Evolutionary conservation across 495 filamentous ascomycete genomes (phyloP).

Genomic region (Immersiella caudata): DNA sequence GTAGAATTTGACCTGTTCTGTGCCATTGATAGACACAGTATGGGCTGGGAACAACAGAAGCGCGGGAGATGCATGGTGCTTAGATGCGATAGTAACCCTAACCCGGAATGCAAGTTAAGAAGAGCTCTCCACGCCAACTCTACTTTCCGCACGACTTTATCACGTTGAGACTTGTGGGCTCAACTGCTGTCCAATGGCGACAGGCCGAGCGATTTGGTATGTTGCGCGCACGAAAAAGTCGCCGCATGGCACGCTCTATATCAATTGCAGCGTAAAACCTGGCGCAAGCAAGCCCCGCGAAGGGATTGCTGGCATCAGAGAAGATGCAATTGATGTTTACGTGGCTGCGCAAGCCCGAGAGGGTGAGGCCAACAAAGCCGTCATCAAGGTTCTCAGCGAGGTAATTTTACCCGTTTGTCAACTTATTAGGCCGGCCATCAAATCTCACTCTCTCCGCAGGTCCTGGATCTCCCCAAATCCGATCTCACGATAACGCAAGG

Average conservation of each 20-base stretch:
- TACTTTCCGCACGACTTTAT: too few relatives aligned
- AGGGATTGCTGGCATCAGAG: conserved; percentile 56
- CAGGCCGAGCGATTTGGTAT: conserved; percentile 32
- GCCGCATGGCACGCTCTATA: conserved; percentile 43
- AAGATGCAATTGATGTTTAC: conserved; percentile 60
- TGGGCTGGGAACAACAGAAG: too few relatives aligned
- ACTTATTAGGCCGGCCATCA: neutral
- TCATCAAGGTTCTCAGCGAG: conserved; percentile 64
- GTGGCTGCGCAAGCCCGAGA: conserved; percentile 65
- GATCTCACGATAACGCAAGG: conserved; percentile 65
- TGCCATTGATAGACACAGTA: too few relatives aligned
- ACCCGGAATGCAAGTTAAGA: too few relatives aligned
- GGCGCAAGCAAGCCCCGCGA: conserved; percentile 63
- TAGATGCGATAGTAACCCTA: too few relatives aligned
- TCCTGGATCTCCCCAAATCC: conserved; percentile 63
- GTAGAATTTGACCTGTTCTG: too few relatives aligned
- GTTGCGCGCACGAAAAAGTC: conserved; percentile 41
- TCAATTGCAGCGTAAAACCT: conserved; percentile 66
- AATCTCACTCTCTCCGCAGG: conserved; percentile 20
- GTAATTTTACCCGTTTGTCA: conserved; percentile 39
- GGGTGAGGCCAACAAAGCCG: conserved; percentile 68
- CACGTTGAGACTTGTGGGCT: too few relatives aligned
- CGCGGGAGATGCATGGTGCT: too few relatives aligned
- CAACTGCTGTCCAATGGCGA: conserved; percentile 3
- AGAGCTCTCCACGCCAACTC: too few relatives aligned